Base-by-base conservation (phyloP, 306 rosid species). In the Lathyrus tuberosus region DNA sequence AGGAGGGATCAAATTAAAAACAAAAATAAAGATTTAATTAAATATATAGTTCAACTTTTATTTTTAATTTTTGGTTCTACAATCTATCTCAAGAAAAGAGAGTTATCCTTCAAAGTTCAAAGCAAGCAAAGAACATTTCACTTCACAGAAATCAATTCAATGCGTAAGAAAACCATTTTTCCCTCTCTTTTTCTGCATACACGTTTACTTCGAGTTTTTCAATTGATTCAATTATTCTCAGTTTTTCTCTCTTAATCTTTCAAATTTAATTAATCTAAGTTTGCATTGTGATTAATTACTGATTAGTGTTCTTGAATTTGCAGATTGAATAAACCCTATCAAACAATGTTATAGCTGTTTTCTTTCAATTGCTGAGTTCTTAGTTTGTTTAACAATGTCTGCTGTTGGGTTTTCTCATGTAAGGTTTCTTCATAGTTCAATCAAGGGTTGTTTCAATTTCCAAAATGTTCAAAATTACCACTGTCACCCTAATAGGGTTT, bases 371-470 rank as follows among this genome's bases (percentile, higher is more conserved):
- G 76, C 26, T 69, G 59, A 83, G 68, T 28, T 83, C 42, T 38
- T 77, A 17, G 70, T 61, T 20, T 80, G 56, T 37, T 72, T 51
- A 58, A n/a, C 44, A 31, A 88, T 92, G 98, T 87, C 86, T 15
- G 64, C 79, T 64, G 37, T 37, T 28, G 85, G 85, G 83, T 51
- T 63, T 78, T 83, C 74, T 57, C 7, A 49, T 46, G 53, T 80
- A 62, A 92, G 81, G 54, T 35, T 65, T 24, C 53, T 87, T 41
- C 40, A 56, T 62, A 76, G 62, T 71, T 77, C 85, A 53, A 67
- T 71, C 46, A 65, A 65, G 28, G 17, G 71, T 40, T 86, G 31
- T 60, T 51, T 33, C 44, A 80, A 79, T 33, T 1, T 54, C 35
- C 75, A 65, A 37, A 18, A 31, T 46, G 58, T 59, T 78, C 86